Base-by-base conservation (phyloP, 768 basidiomycete species). In the Pisolithus tinctorius region DNA sequence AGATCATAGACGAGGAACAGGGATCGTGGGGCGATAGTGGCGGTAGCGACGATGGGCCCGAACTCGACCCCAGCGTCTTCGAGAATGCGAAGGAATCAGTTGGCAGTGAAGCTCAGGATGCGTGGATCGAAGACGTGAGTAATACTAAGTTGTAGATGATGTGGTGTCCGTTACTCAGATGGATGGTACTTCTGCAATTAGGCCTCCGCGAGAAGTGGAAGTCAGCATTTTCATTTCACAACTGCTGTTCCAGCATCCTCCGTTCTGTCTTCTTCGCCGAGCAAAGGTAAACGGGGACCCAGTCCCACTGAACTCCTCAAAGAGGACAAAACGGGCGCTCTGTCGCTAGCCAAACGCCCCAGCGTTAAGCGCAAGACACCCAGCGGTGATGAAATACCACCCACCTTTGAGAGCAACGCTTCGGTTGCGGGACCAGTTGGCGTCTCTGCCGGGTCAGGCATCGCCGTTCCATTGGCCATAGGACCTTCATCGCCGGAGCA, bases 1-100 rank as follows among this genome's bases (percentile, higher is more conserved):
- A 79, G 76, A 72, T 92, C 16, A 75, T 86, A 43, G 89, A 91
- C 56, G 86, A 90, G 65, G 82, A 86, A 68, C 74, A 70, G 51
- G 73, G 73, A 60, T 48, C 65, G 41, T 67, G 68, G 63, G 63
- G 58, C 25, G 63, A 60, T 20, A 23, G 52, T 30, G 51, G 56
- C 45, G 45, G 50, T 30, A 62, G 60, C 9, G 61, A 62, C 41
- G 63, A 69, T 11, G 17, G 54, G 42, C 45, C 49, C 11, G 63
- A 56, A 9, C 49, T 52, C 14, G 52, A 56, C 30, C 37, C 31
- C 23, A 48, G 44, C 31, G 0, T 47, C 16, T 52, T 55, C 41
- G 60, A 44, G 38, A 47, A 42, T 56, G 49, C 59, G 29, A 54
- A 55, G 55, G 57, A 50, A 58, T 63, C 45, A 20, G 59, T 52